These are phyloP conservation scores for Colletotrichum costaricense DNA, from an alignment of 2,329 filamentous ascomycete genomes.

Conservation along the genomic window DNA sequence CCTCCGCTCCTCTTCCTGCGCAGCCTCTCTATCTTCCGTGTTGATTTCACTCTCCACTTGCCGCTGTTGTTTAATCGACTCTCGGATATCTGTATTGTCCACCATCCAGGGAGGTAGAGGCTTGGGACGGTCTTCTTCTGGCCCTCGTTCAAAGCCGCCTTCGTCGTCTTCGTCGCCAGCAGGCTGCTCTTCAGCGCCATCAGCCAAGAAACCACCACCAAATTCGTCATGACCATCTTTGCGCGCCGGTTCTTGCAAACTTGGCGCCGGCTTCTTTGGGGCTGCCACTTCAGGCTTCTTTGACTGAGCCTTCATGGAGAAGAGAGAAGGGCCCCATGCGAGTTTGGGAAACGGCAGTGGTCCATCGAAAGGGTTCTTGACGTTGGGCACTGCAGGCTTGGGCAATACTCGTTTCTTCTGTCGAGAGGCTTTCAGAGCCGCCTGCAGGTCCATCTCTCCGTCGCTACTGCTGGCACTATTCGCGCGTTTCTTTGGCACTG, in stretches of 20 bases:
- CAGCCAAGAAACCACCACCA: slow-evolving; percentile 51
- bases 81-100: slow-evolving; percentile 73
- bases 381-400: slow-evolving; percentile 58
- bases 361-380: slow-evolving; percentile 76
- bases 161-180: slow-evolving; percentile 58
- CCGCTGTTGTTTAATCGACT: slow-evolving; percentile 69
- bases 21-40: slow-evolving; percentile 69
- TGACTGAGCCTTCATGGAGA: slow-evolving; percentile 53
- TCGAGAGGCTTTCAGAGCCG: slow-evolving; percentile 79
- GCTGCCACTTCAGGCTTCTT: slow-evolving; percentile 6
- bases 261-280: slow-evolving; percentile 27
- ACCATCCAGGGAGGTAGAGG: slow-evolving; percentile 82
- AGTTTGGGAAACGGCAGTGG: slow-evolving; percentile 93
- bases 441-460: slow-evolving; percentile 83
- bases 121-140: slow-evolving; percentile 56
- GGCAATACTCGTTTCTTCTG: slow-evolving; percentile 62
- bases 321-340: slow-evolving; percentile 73
- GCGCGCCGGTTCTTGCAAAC: neutral
- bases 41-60: slow-evolving; percentile 70
- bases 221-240: slow-evolving; percentile 38
- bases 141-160: slow-evolving; percentile 73
- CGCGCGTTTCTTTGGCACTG: slow-evolving; percentile 59
- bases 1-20: slow-evolving; percentile 65
- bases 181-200: slow-evolving; percentile 38
- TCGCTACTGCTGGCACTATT: slow-evolving; percentile 70